Conservation (phyloP, 2,329 filamentous ascomycete genomes). For the Alternaria hordeiaustralica region DNA sequence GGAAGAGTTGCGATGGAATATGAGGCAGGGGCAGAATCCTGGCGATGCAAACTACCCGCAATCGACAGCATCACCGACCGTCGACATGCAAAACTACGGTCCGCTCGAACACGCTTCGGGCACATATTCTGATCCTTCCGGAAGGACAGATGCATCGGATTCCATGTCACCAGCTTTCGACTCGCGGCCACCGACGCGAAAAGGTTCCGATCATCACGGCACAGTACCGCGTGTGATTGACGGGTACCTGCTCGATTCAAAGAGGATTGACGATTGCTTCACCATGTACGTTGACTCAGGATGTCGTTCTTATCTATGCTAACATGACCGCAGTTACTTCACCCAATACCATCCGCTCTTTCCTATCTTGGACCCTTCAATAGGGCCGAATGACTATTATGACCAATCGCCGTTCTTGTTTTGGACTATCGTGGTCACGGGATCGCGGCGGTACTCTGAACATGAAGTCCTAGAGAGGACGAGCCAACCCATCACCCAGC, state of each 20-base stretch:
- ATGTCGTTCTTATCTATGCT: slow-evolving; percentile 5
- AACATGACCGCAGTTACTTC: slow-evolving; percentile 38
- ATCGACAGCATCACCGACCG: slow-evolving; percentile 36
- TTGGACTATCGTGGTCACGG: slow-evolving; percentile 51
- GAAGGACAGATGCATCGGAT: slow-evolving; percentile 32
- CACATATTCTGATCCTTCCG: slow-evolving; percentile 40
- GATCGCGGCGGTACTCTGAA: slow-evolving; percentile 46
- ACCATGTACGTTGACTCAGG: slow-evolving; percentile 30
- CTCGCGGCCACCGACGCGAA: slow-evolving; percentile 32
- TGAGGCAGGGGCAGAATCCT: slow-evolving; percentile 36
- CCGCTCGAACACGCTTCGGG: slow-evolving; percentile 32
- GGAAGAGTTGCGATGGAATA: slow-evolving; percentile 46
- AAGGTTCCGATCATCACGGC: slow-evolving; percentile 25
- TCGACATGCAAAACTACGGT: slow-evolving; percentile 36
- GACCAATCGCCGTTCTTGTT: slow-evolving; percentile 48
- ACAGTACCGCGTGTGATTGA: slow-evolving; percentile 40
- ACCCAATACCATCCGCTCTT: slow-evolving; percentile 43
- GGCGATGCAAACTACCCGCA: slow-evolving; percentile 33
- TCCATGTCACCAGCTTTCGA: slow-evolving; percentile 42
- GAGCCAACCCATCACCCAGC: slow-evolving; percentile 43
- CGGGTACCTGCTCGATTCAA: slow-evolving; percentile 41
- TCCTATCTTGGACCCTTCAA: slow-evolving; percentile 41
- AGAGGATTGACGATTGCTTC: slow-evolving; percentile 46
- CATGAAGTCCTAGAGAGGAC: slow-evolving; percentile 45
- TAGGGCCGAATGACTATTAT: slow-evolving; percentile 43